Conservation (phyloP, 2,329 filamentous ascomycete genomes). For the Seiridium unicorne region DNA sequence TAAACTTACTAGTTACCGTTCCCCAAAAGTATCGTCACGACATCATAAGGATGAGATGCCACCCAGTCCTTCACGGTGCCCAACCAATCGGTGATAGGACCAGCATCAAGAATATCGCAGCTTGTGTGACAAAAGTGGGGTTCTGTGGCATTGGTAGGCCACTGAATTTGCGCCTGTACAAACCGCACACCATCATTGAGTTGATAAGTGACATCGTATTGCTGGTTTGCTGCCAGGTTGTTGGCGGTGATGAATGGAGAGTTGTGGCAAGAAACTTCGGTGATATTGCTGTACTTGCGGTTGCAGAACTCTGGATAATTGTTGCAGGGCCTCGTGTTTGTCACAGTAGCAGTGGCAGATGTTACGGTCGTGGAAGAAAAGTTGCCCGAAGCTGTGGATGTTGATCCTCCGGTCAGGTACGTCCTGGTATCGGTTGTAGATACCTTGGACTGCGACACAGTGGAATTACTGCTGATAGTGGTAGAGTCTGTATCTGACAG, state of each 20-base stretch:
- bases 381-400: conserved; percentile 37
- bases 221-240: conserved; percentile 76
- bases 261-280: conserved; percentile 76
- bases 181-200: conserved; percentile 74
- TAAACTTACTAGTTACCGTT: conserved; percentile 68
- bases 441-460: conserved; percentile 24
- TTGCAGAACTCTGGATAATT: conserved; percentile 73
- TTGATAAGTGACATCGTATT: conserved; percentile 64
- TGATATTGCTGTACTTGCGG: conserved; percentile 79
- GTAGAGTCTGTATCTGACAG: conserved; percentile 23
- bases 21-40: conserved; percentile 81
- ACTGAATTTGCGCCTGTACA: conserved; percentile 63
- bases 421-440: conserved; percentile 26
- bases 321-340: conserved; percentile 80
- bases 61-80: conserved; percentile 71
- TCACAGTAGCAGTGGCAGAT: conserved; percentile 43
- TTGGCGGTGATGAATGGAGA: conserved; percentile 71
- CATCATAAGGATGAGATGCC: conserved; percentile 74
- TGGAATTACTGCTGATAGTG: conserved; percentile 26
- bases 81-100: conserved; percentile 74
- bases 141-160: conserved; percentile 43
- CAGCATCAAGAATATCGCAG: conserved; percentile 79
- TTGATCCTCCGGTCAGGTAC: conserved; percentile 39
- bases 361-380: conserved; percentile 38
- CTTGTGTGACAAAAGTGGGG: conserved; percentile 82